These are phyloP conservation scores for Trifolium pratense DNA, from an alignment of 306 rosid genomes.

Conservation along the genomic window DNA sequence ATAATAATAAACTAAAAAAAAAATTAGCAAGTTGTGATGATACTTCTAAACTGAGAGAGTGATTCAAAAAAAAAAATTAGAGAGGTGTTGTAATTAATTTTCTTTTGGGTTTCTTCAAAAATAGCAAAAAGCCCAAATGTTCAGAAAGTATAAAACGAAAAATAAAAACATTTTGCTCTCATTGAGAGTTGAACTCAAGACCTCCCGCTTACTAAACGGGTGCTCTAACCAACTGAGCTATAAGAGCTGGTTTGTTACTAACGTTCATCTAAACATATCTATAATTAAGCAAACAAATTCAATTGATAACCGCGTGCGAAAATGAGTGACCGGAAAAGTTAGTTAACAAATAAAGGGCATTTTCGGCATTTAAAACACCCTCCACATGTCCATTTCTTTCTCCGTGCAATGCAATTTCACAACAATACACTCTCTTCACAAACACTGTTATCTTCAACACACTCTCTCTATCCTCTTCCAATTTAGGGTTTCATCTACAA, in stretches of 20 bases:
- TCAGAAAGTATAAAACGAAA: too few relatives aligned
- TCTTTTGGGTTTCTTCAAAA: too few relatives aligned
- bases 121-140: neutral
- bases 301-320: neutral
- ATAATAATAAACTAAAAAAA: too few relatives aligned
- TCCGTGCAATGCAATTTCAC: neutral
- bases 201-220: constrained; percentile 73
- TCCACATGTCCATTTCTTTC: constrained; percentile 18
- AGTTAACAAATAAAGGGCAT: constrained; percentile 4
- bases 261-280: too few relatives aligned
- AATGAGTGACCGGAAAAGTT: neutral
- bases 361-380: neutral
- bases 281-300: too few relatives aligned
- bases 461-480: too few relatives aligned
- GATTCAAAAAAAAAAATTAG: too few relatives aligned
- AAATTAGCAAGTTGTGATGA: too few relatives aligned
- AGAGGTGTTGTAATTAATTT: too few relatives aligned
- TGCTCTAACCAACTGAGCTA: constrained; percentile 73
- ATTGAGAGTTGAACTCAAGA: constrained; percentile 73
- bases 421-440: neutral
- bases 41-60: too few relatives aligned
- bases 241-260: constrained; percentile 54
- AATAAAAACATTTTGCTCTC: constrained; percentile 38
- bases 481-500: constrained; percentile 46
- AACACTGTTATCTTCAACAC: neutral